Percentiles rank a stretch among this genome's conserved stretches.
These are phyloP conservation scores for Pleurotus tuoliensis DNA, from an alignment of 768 basidiomycete genomes.

Conservation along the genomic window DNA sequence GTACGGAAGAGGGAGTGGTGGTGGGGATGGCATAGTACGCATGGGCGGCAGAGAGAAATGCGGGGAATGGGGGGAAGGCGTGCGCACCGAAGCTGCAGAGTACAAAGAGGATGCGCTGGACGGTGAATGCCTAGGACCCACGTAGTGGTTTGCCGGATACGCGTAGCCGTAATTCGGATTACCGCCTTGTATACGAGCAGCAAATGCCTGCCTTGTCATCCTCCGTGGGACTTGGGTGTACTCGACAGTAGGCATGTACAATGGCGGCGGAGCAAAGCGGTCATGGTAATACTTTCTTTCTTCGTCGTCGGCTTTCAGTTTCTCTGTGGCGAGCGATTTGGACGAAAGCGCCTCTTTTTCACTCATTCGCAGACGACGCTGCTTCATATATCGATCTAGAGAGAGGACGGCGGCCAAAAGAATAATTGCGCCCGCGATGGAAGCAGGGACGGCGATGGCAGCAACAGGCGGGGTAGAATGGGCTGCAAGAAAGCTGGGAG, in stretches of 20 bases:
- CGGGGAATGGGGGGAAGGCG: background rate
- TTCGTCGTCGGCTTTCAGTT: background rate
- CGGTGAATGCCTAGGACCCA: background rate
- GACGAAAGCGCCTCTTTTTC: constrained; percentile 10
- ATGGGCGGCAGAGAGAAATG: background rate
- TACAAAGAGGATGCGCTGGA: background rate
- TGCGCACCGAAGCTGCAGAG: background rate
- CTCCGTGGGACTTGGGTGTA: constrained; percentile 1
- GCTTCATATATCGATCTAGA: constrained; percentile 19
- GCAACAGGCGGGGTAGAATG: constrained; percentile 22
- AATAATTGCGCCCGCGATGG: constrained; percentile 26
- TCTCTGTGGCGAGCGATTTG: background rate
- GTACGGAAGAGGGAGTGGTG: background rate
- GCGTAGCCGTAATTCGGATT: background rate
- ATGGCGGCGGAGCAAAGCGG: background rate
- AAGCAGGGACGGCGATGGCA: constrained; percentile 30
- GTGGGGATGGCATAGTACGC: background rate
- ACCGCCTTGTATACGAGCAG: background rate
- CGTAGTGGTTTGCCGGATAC: background rate
- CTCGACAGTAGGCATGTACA: constrained; percentile 2
- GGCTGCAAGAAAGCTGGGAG: constrained; percentile 18
- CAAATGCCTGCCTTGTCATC: background rate
- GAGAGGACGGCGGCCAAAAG: constrained; percentile 24
- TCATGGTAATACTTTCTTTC: background rate
- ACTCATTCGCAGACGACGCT: constrained; percentile 16